phyloP scores from a whole-genome alignment of 2,329 filamentous ascomycete species.

The Aspergillus sp. region DNA sequence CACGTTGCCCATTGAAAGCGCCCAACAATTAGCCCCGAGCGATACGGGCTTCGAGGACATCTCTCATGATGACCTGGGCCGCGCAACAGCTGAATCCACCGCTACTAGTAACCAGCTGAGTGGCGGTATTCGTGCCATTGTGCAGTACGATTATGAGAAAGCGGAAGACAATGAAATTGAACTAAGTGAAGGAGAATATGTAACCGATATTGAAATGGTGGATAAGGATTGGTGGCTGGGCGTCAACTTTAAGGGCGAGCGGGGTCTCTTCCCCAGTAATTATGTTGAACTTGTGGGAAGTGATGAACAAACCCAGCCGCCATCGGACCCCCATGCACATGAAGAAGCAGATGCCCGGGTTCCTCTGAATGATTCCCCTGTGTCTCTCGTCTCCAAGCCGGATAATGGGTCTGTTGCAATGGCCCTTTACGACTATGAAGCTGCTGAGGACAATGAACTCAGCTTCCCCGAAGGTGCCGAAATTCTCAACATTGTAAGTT shows the following conservation, averaged over 20 bases:
- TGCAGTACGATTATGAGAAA: conserved; percentile 95
- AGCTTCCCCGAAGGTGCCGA: conserved; percentile 87
- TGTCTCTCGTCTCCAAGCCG: conserved; percentile 26
- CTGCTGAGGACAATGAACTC: conserved; percentile 82
- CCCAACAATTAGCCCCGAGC: conserved; percentile 58
- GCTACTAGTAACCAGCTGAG: conserved; percentile 44
- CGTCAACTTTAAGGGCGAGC: conserved; percentile 76
- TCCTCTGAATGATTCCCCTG: conserved; percentile 30
- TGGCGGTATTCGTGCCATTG: conserved; percentile 67
- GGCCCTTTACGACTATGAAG: conserved; percentile 93
- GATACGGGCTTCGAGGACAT: conserved; percentile 63
- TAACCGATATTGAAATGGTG: conserved; percentile 93
- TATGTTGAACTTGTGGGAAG: conserved; percentile 84
- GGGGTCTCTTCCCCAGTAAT: conserved; percentile 91
- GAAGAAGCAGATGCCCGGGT: conserved; percentile 30
- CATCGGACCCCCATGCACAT: conserved; percentile 26
- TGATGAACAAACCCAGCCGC: conserved; percentile 27
- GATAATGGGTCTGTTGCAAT: conserved; percentile 63
- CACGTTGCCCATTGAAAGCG: conserved; percentile 57
- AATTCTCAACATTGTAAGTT: conserved; percentile 70
- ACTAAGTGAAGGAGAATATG: conserved; percentile 78
- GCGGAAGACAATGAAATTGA: conserved; percentile 97
- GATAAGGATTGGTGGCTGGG: conserved; percentile 99
- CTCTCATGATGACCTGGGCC: conserved; percentile 52
- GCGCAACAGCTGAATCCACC: conserved; percentile 55